phyloP scores from a whole-genome alignment of 169 alveolate genomes.

The Plasmodium berghei region DNA sequence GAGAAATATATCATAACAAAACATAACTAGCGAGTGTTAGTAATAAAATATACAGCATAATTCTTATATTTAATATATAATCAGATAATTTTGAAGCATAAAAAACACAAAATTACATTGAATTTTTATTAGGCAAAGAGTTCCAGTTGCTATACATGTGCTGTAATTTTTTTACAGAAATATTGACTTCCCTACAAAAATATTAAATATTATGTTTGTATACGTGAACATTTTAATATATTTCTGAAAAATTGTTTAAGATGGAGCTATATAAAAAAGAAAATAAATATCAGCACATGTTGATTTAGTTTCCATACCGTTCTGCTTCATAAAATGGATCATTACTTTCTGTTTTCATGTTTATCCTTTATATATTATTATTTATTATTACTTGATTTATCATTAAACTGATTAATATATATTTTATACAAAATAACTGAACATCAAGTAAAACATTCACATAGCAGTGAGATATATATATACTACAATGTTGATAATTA shows the following conservation, averaged over 20 bases:
- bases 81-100: no score
- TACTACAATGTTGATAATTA: no score
- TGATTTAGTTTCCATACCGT: conserved; percentile 10
- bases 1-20: no score
- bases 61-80: no score
- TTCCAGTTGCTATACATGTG: conserved; percentile 58
- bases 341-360: conserved; percentile 27
- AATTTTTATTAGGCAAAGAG: conserved; percentile 55
- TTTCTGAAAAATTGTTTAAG: not conserved
- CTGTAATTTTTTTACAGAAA: conserved; percentile 55
- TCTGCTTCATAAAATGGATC: conserved; percentile 76
- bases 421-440: no score
- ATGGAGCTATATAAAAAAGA: not conserved
- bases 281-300: not conserved
- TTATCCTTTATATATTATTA: conserved; percentile 6
- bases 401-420: conserved; percentile 2
- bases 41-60: no score
- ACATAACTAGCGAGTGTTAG: no score
- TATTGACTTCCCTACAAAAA: conserved; percentile 61
- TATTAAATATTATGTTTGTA: not conserved
- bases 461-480: no score
- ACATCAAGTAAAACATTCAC: no score
- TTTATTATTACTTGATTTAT: conserved; percentile 1
- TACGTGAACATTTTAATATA: not conserved
- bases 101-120: conserved; percentile 18